phyloP scores from a whole-genome alignment of 163 green algal genomes.

The Scenedesmus sp. region DNA sequence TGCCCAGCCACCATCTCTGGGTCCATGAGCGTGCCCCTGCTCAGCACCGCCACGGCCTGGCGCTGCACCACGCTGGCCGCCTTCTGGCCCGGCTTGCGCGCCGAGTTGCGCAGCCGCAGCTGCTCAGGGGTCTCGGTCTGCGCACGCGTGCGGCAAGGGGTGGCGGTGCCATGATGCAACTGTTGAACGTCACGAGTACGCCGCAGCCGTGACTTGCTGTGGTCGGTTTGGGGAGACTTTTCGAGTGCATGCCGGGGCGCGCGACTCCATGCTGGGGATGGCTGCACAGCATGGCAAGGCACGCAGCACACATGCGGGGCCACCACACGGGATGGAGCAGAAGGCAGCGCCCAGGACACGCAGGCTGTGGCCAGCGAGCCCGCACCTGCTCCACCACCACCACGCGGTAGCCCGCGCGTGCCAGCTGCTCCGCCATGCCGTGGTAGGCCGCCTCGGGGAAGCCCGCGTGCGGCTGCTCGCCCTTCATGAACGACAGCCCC shows the following conservation, averaged over 20 bases:
- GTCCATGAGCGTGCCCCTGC: slow-evolving; percentile 91
- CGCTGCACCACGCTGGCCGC: slow-evolving; percentile 80
- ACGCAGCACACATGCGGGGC: too few species aligned
- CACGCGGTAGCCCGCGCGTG: slow-evolving; percentile 87
- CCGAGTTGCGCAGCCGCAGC: slow-evolving; percentile 86
- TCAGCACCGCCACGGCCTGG: slow-evolving; percentile 88
- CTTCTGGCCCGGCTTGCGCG: slow-evolving; percentile 68
- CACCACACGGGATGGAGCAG: too few species aligned
- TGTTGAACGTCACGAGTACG: too few species aligned
- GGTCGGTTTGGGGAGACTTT: too few species aligned
- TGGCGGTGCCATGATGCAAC: neutral
- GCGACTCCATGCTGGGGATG: too few species aligned
- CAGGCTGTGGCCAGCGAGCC: neutral
- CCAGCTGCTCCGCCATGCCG: slow-evolving; percentile 88
- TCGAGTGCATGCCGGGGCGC: too few species aligned
- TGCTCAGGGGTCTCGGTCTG: slow-evolving; percentile 95
- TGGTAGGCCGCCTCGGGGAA: slow-evolving; percentile 96
- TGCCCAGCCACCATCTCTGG: slow-evolving; percentile 87
- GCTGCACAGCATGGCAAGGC: too few species aligned
- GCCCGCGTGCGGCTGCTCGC: slow-evolving; percentile 76
- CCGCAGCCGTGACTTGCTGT: too few species aligned
- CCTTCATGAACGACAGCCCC: slow-evolving; percentile 96
- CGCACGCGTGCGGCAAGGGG: neutral
- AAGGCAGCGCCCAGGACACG: too few species aligned
- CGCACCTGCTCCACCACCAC: slow-evolving; percentile 90